phyloP scores from a whole-genome alignment of 352 stramenopile species.

The Globisporangium nodosum region DNA sequence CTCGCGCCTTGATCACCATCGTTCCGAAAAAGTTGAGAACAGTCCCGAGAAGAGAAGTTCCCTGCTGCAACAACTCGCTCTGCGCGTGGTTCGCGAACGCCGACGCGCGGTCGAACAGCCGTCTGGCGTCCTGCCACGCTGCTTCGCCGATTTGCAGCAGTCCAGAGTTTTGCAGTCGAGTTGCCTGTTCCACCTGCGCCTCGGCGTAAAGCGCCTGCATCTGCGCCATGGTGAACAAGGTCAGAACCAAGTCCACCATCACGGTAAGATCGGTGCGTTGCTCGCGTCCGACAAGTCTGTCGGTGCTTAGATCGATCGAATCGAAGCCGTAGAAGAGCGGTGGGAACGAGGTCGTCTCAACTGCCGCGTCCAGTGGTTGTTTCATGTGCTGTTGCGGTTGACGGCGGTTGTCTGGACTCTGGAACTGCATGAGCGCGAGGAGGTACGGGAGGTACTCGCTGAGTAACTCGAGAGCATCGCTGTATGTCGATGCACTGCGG shows the following conservation, averaged over 20 bases:
- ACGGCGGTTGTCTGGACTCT: neutral
- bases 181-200: slow-evolving; percentile 15
- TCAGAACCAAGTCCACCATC: slow-evolving; percentile 31
- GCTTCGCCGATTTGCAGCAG: slow-evolving; percentile 26
- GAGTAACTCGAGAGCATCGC: slow-evolving; percentile 25
- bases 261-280: slow-evolving; percentile 17
- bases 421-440: slow-evolving; percentile 30
- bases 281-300: slow-evolving; percentile 26
- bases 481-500: slow-evolving; percentile 12
- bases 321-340: slow-evolving; percentile 47
- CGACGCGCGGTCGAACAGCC: slow-evolving; percentile 18
- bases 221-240: slow-evolving; percentile 31
- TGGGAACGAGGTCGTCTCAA: slow-evolving; percentile 15
- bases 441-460: slow-evolving; percentile 38
- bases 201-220: slow-evolving; percentile 27
- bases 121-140: slow-evolving; percentile 22
- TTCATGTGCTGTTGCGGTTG: too few species aligned
- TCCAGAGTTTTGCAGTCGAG: slow-evolving; percentile 4
- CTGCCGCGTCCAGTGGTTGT: too few species aligned
- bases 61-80: neutral
- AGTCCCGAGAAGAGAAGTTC: neutral
- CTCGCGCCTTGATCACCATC: neutral
- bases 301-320: slow-evolving; percentile 20
- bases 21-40: slow-evolving; percentile 12
- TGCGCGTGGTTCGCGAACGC: slow-evolving; percentile 5